Conservation (phyloP, 169 alveolate species). For the Besnoitia besnoiti region DNA sequence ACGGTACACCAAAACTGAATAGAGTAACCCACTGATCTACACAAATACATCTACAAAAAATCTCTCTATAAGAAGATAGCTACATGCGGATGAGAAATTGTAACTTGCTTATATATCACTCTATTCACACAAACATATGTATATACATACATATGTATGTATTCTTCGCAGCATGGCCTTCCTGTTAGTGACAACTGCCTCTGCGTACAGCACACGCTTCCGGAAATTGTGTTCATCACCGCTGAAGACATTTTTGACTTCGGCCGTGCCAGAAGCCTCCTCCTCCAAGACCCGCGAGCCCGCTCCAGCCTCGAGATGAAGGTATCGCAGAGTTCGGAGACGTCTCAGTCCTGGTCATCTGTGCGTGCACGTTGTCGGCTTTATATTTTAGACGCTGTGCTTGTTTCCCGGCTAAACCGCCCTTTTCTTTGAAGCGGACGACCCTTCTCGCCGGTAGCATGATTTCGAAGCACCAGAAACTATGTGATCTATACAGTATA, state of each 20-base stretch:
- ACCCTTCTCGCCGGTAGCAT: background rate
- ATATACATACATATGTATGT: background rate
- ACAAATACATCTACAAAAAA: too few species aligned
- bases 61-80: too few species aligned
- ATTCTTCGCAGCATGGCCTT: background rate
- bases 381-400: background rate
- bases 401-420: background rate
- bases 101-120: too few species aligned
- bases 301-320: background rate
- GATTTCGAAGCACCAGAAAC: background rate
- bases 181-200: too few species aligned
- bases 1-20: too few species aligned
- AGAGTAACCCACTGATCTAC: too few species aligned
- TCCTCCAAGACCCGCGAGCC: background rate
- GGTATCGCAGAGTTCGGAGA: background rate
- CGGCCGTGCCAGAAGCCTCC: slow-evolving; percentile 5
- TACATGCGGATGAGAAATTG: too few species aligned
- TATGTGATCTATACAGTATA: background rate
- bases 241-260: background rate
- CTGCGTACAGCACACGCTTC: background rate
- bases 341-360: background rate
- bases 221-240: background rate
- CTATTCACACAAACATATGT: background rate
- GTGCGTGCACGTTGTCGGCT: background rate
- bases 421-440: background rate